Percentiles rank a stretch among this genome's conserved stretches.
Evolutionary conservation across 2,329 filamentous ascomycete genomes (phyloP).

Genomic region (Fusarium incarnatum): DNA sequence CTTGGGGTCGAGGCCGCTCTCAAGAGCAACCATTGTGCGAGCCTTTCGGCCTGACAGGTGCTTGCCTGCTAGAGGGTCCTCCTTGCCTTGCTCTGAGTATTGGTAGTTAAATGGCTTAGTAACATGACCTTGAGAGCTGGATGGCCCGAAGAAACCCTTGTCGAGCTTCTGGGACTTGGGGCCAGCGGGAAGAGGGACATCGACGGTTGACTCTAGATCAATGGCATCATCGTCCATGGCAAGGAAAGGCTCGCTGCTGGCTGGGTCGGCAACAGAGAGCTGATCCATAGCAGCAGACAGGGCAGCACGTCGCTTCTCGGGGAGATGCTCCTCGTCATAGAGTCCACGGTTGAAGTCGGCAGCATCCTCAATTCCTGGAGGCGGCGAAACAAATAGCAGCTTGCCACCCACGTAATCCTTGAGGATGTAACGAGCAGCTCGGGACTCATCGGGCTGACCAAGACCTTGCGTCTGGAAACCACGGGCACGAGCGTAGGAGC

Average conservation of each 20-base stretch:
- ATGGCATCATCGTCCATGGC: conserved; percentile 49
- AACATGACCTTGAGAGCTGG: conserved; percentile 73
- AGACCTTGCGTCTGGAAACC: conserved; percentile 91
- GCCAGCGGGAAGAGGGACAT: conserved; percentile 69
- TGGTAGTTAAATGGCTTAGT: conserved; percentile 89
- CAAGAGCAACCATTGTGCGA: conserved; percentile 81
- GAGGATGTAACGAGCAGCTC: conserved; percentile 87
- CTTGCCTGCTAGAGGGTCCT: conserved; percentile 62
- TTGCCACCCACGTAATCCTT: conserved; percentile 99
- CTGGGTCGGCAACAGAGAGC: conserved; percentile 54
- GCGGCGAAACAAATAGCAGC: conserved; percentile 90
- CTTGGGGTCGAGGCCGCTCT: conserved; percentile 84
- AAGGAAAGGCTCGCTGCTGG: conserved; percentile 40
- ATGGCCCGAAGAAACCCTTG: conserved; percentile 85
- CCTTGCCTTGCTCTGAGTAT: conserved; percentile 82
- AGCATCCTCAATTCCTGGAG: conserved; percentile 77
- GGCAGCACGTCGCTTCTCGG: conserved; percentile 79
- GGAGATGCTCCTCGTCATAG: conserved; percentile 85
- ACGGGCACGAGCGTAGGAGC: conserved; percentile 86
- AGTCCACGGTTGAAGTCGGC: conserved; percentile 88
- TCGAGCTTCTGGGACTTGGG: conserved; percentile 83
- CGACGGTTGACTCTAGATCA: conserved; percentile 55
- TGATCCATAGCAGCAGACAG: conserved; percentile 64
- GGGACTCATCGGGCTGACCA: conserved; percentile 91
- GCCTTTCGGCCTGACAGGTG: conserved; percentile 86